Evolutionary conservation across 2,329 filamentous ascomycete genomes (phyloP), one percentile per base, ranked within the genome.

Genomic region (Alternaria sp.): DNA sequence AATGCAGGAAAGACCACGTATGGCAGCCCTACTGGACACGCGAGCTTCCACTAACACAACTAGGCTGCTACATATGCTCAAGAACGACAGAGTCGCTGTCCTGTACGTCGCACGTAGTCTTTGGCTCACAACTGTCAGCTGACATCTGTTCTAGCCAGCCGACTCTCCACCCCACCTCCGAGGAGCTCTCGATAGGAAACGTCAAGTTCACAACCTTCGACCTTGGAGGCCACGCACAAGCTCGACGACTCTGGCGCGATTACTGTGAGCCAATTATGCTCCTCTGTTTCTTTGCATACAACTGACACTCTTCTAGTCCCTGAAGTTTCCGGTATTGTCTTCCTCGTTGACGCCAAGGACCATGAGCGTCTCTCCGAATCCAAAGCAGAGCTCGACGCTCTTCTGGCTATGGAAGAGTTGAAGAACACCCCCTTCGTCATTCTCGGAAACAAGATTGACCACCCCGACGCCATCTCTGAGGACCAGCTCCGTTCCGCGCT

Each of bases 391-490:
- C 91, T 99, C 65, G 95, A 99, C 78, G 93, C 80, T 9, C 91
- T 98, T 54, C 87, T 99, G 70, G 89, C 92, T 65, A 97, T 99
- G 94, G 95, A 99, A 83, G 94, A 98, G 79, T 88, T 99, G 40
- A 85, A 89, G 79, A 97, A 97, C 86, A 95, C 97, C 9, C 95
- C 95, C 56, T 98, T 98, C 81, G 88, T 98, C 64, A 89, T 99
- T 72, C 88, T 99, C 66, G 95, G 95, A 73, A 99, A 99, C 89
- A 99, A 99, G 89, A 99, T 99, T 81, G 95, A 99, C 81, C 94
- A 98, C 84, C 94, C 94, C 55, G 92, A 96, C 72, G 95, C 95
- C 65, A 90, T 98, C 56, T 94, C 91, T 68, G 95, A 99, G 86
- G 94, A 98, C 74, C 93, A 97, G 84, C 87, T 98, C 77, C 89